Conservation (phyloP, 1,284 basidiomycete genomes). For the Calocybe gambosa region DNA sequence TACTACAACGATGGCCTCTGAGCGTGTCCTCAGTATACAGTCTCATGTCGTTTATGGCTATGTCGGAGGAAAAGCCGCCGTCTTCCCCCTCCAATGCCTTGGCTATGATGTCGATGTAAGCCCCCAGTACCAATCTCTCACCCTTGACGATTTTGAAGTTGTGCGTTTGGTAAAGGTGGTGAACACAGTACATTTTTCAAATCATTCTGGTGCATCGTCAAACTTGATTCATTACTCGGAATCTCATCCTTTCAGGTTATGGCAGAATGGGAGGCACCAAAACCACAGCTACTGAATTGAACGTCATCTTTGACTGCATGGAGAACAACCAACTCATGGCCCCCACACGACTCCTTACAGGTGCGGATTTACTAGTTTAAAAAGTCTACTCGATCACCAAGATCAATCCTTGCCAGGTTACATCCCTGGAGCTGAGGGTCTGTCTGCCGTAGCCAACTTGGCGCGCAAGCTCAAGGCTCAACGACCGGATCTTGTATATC, state of each 20-base stretch:
- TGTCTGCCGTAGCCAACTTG: constrained; percentile 61
- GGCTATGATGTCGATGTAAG: constrained; percentile 96
- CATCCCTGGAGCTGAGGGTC: constrained; percentile 79
- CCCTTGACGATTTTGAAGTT: neutral
- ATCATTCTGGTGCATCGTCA: constrained; percentile 73
- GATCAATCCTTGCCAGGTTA: constrained; percentile 62
- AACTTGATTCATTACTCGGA: neutral
- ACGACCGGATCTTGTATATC: constrained; percentile 68
- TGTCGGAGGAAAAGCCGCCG: constrained; percentile 93
- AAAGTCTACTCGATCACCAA: constrained; percentile 1
- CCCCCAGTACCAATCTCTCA: constrained; percentile 14
- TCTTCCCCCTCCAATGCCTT: constrained; percentile 91
- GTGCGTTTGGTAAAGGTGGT: constrained; percentile 54
- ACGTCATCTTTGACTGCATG: constrained; percentile 62
- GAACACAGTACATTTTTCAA: constrained; percentile 94
- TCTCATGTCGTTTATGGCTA: constrained; percentile 94
- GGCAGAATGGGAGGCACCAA: constrained; percentile 69
- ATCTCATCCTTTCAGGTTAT: constrained; percentile 54
- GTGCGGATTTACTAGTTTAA: constrained; percentile 25
- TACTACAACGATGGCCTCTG: constrained; percentile 14
- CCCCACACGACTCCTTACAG: constrained; percentile 68
- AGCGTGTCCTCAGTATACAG: constrained; percentile 76
- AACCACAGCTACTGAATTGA: constrained; percentile 64
- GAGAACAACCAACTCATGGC: constrained; percentile 61
- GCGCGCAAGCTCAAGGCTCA: constrained; percentile 54